Evolutionary conservation across 805 yeast genomes (phyloP).

Genomic region (Saturnispora mendoncae): DNA sequence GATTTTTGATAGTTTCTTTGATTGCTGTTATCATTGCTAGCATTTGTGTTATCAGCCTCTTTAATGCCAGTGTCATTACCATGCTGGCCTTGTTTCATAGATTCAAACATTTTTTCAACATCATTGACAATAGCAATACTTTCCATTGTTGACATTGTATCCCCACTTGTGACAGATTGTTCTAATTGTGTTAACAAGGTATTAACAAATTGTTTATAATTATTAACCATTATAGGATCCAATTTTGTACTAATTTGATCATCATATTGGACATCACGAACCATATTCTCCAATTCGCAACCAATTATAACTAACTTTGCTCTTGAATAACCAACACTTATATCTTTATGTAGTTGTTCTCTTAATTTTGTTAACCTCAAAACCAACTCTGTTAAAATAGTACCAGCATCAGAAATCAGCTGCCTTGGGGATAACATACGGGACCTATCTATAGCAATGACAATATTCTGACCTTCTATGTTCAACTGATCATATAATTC

Average conservation of each 20-base stretch:
- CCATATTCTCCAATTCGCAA: slow-evolving; percentile 40
- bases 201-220: slow-evolving; percentile 53
- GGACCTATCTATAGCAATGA: slow-evolving; percentile 36
- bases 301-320: slow-evolving; percentile 59
- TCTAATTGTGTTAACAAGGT: slow-evolving; percentile 51
- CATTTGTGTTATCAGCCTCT: slow-evolving; percentile 3
- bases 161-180: slow-evolving; percentile 42
- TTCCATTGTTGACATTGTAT: slow-evolving; percentile 52
- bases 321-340: slow-evolving; percentile 53
- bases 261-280: neutral
- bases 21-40: neutral
- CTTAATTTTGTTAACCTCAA: slow-evolving; percentile 41
- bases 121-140: slow-evolving; percentile 60
- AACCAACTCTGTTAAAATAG: slow-evolving; percentile 37
- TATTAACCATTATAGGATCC: slow-evolving; percentile 20
- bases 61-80: slow-evolving; percentile 1
- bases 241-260: slow-evolving; percentile 1
- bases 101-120: slow-evolving; percentile 66
- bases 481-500: slow-evolving; percentile 36
- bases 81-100: slow-evolving; percentile 28
- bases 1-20: no score
- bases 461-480: slow-evolving; percentile 21
- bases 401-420: slow-evolving; percentile 45
- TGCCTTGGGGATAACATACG: slow-evolving; percentile 36
- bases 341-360: slow-evolving; percentile 41